A percentile compares a stretch with the other conserved stretches of the same genome.
Conservation (phyloP, 176 grass and related monocot genomes). For the Puya raimondii region DNA sequence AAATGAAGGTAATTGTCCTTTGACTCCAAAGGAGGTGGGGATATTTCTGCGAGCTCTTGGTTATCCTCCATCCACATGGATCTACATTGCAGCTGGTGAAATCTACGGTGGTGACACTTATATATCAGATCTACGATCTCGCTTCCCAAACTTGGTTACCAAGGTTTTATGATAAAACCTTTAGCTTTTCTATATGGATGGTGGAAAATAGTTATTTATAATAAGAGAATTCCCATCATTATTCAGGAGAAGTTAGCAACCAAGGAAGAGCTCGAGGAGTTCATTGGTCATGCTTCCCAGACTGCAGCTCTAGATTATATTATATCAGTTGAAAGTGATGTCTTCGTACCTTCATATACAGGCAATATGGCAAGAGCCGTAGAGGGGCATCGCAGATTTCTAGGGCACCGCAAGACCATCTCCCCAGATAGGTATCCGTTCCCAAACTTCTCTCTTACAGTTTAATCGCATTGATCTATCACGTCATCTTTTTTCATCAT, state of each 20-base stretch:
- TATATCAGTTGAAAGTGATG: constrained; percentile 92
- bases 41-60: constrained; percentile 70
- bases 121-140: constrained; percentile 57
- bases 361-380: constrained; percentile 99
- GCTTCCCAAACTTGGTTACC: constrained; percentile 83
- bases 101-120: constrained; percentile 92
- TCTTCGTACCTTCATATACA: constrained; percentile 69
- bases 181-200: background rate
- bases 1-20: constrained; percentile 67
- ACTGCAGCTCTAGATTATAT: constrained; percentile 87
- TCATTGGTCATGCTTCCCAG: constrained; percentile 68
- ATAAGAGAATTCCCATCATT: constrained; percentile 12
- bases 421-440: constrained; percentile 63
- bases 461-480: too few species aligned
- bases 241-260: constrained; percentile 60
- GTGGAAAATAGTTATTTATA: background rate
- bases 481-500: too few species aligned
- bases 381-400: constrained; percentile 82
- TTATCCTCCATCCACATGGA: constrained; percentile 76
- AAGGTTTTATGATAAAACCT: constrained; percentile 45
- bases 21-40: constrained; percentile 77
- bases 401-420: constrained; percentile 76
- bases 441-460: background rate
- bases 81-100: constrained; percentile 90
- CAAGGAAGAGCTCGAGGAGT: constrained; percentile 56